These are phyloP conservation scores for Leptodontidium sp. DNA, from an alignment of 2,329 filamentous ascomycete species.

Conservation along the genomic window DNA sequence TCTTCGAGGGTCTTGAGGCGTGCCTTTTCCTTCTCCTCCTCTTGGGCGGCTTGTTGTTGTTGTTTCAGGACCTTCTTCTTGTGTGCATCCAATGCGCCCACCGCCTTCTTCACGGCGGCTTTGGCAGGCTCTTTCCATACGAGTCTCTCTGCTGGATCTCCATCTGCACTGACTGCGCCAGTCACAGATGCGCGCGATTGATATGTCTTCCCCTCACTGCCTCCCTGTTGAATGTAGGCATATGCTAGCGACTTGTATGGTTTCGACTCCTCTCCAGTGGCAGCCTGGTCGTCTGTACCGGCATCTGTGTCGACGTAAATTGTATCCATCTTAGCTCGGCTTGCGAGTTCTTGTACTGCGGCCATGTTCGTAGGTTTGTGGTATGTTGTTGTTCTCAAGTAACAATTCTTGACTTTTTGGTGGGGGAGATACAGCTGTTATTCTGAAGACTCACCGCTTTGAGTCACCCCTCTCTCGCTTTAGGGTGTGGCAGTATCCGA, in stretches of 20 bases:
- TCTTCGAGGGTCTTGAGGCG: conserved; percentile 77
- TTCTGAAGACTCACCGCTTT: conserved; percentile 33
- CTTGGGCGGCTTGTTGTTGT: conserved; percentile 73
- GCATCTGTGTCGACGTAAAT: conserved; percentile 84
- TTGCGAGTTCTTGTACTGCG: conserved; percentile 57
- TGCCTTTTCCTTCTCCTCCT: conserved; percentile 77
- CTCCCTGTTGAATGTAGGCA: conserved; percentile 75
- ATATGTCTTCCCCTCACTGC: conserved; percentile 66
- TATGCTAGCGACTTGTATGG: conserved; percentile 85
- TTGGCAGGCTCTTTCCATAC: conserved; percentile 86
- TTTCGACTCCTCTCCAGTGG: conserved; percentile 73
- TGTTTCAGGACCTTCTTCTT: conserved; percentile 88
- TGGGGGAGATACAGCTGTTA: conserved; percentile 1
- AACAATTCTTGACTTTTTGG: conserved; percentile 29
- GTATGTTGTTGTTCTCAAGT: conserved; percentile 34
- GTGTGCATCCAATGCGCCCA: conserved; percentile 75
- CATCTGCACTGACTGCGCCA: conserved; percentile 65
- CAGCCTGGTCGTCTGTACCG: conserved; percentile 73
- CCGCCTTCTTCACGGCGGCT: conserved; percentile 85
- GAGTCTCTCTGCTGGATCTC: conserved; percentile 68
- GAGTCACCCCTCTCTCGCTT: conserved; percentile 30
- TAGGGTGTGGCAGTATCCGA: conserved; percentile 23
- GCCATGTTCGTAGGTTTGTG: conserved; percentile 38
- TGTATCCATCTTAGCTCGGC: conserved; percentile 57
- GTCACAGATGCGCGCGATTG: conserved; percentile 73